These are phyloP conservation scores for Tanacetum coccineum DNA, from an alignment of 129 eudicot genomes.

Conservation along the genomic window DNA sequence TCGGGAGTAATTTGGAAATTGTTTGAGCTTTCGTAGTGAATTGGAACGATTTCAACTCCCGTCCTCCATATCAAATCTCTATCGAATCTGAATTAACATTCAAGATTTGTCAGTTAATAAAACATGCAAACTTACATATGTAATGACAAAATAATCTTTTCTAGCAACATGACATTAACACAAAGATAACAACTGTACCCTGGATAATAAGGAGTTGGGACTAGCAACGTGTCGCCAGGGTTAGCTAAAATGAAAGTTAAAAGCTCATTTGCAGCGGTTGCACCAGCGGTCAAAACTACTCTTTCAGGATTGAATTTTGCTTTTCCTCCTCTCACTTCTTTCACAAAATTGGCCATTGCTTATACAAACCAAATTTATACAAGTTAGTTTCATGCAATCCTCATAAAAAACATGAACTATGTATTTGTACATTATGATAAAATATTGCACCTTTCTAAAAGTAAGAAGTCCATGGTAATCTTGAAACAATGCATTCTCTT, in stretches of 20 bases:
- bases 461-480: conserved; percentile 81
- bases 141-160: background rate
- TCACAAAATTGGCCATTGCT: conserved; percentile 99
- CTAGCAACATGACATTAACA: background rate
- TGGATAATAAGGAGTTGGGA: conserved; percentile 94
- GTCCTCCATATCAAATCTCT: conserved; percentile 92
- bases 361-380: conserved; percentile 20
- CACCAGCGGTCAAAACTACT: conserved; percentile 84
- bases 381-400: background rate
- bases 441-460: conserved; percentile 61
- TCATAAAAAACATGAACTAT: conserved; percentile 6
- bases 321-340: conserved; percentile 78
- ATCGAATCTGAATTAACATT: conserved; percentile 62
- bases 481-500: conserved; percentile 88
- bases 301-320: conserved; percentile 69
- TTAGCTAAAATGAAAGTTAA: conserved; percentile 85
- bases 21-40: conserved; percentile 79
- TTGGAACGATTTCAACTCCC: conserved; percentile 69
- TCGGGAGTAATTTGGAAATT: conserved; percentile 60
- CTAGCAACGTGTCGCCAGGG: conserved; percentile 80
- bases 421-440: background rate
- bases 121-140: background rate
- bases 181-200: conserved; percentile 43
- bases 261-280: conserved; percentile 90
- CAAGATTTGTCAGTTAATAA: background rate